Conservation (phyloP, 2,329 filamentous ascomycete genomes). For the Stagonosporopsis cucurbitacearum region DNA sequence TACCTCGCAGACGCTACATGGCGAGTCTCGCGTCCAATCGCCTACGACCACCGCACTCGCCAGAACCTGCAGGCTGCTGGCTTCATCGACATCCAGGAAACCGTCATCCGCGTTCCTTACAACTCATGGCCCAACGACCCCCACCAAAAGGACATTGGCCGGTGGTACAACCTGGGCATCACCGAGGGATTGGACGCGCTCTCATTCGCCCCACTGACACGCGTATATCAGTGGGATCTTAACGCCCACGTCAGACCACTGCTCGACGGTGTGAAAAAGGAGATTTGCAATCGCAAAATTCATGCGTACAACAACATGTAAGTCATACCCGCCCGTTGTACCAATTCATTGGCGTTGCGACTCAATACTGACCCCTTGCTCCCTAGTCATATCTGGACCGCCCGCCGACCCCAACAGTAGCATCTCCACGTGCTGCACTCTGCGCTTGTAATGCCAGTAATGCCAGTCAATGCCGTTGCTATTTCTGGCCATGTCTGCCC, state of each 20-base stretch:
- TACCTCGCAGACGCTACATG: constrained; percentile 73
- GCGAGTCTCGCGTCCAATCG: constrained; percentile 68
- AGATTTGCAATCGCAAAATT: constrained; percentile 72
- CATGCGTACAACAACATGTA: constrained; percentile 80
- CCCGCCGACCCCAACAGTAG: constrained; percentile 53
- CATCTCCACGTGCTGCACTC: constrained; percentile 13
- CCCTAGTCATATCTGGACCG: constrained; percentile 56
- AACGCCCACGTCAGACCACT: constrained; percentile 68
- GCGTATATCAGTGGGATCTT: constrained; percentile 65
- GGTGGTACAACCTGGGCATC: constrained; percentile 84
- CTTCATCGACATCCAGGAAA: constrained; percentile 79
- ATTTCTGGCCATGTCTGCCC: constrained; percentile 20
- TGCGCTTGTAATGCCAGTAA: constrained; percentile 23
- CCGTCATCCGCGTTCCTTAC: constrained; percentile 71
- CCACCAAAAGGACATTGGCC: constrained; percentile 71
- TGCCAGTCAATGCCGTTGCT: constrained; percentile 18
- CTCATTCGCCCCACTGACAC: constrained; percentile 74
- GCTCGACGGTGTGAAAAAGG: constrained; percentile 66
- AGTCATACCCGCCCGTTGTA: constrained; percentile 51
- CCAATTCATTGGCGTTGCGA: constrained; percentile 34
- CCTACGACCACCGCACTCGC: constrained; percentile 67
- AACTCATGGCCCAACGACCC: constrained; percentile 74
- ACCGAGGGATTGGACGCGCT: constrained; percentile 75
- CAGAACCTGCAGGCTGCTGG: constrained; percentile 71
- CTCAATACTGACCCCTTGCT: constrained; percentile 40